phyloP scores from a whole-genome alignment of 73 alveolate species.

The Effrenium voratum region DNA sequence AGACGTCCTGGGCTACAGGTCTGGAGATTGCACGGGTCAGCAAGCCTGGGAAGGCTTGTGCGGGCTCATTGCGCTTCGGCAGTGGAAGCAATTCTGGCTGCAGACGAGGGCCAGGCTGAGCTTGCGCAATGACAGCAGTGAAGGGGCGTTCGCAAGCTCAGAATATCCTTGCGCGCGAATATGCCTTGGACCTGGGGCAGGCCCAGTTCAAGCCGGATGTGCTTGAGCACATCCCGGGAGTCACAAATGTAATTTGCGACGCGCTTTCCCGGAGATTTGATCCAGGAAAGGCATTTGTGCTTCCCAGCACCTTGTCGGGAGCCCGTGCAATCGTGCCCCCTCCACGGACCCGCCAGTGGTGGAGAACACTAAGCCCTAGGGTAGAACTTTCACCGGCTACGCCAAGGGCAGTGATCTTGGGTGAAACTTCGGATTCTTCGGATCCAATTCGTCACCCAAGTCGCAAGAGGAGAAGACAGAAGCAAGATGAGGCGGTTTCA shows the following conservation, averaged over 20 bases:
- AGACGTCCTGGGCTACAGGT: neutral
- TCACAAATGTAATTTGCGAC: neutral
- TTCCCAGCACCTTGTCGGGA: neutral
- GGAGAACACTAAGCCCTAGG: neutral
- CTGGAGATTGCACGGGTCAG: neutral
- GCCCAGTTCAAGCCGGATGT: neutral
- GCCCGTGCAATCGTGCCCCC: neutral
- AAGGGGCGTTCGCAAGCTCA: neutral
- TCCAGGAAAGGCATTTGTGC: neutral
- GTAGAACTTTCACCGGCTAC: neutral
- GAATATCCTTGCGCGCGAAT: neutral
- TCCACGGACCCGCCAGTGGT: neutral
- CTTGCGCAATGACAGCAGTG: neutral
- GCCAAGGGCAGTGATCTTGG: neutral
- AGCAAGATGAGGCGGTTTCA: neutral
- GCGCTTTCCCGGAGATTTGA: neutral
- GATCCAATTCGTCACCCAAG: neutral
- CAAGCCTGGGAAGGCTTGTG: slow-evolving; percentile 32
- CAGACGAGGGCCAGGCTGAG: neutral
- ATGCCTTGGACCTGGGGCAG: neutral
- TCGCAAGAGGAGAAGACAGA: neutral
- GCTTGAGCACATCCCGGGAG: neutral
- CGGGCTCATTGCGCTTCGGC: neutral
- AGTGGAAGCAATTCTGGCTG: neutral
- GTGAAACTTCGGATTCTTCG: neutral